These are phyloP conservation scores for Leccinum subgranulosum DNA, from an alignment of 768 basidiomycete species.

Conservation along the genomic window DNA sequence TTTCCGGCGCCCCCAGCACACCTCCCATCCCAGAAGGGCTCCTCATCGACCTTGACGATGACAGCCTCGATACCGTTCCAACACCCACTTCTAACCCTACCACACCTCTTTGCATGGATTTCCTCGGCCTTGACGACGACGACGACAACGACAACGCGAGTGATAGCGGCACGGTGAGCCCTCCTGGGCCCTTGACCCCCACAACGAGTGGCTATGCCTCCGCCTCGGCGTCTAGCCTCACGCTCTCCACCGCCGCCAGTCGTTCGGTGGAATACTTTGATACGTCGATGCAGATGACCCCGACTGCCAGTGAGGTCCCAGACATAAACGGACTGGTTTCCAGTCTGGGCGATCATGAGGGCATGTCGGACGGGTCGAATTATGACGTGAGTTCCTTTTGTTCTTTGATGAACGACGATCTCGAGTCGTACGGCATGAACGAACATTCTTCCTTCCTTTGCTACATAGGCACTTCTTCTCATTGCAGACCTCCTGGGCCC, in stretches of 20 bases:
- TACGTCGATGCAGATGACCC: conserved; percentile 30
- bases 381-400: conserved; percentile 55
- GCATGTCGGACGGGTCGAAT: conserved; percentile 44
- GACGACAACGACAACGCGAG: conserved; percentile 26
- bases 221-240: conserved; percentile 27
- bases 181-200: conserved; percentile 30
- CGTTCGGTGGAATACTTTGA: conserved; percentile 28
- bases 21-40: conserved; percentile 47
- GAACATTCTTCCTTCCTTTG: conserved; percentile 2
- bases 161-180: conserved; percentile 32
- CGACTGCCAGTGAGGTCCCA: conserved; percentile 36
- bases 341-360: conserved; percentile 43
- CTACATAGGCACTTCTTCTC: conserved; percentile 51
- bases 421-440: conserved; percentile 20
- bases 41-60: conserved; percentile 54
- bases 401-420: conserved; percentile 20
- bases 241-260: conserved; percentile 23
- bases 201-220: conserved; percentile 28
- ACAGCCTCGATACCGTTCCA: conserved; percentile 25
- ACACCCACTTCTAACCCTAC: conserved; percentile 7
- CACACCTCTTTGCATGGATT: conserved; percentile 20
- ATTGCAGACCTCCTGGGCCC: conserved; percentile 64
- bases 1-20: conserved; percentile 23
- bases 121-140: conserved; percentile 23
- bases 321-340: conserved; percentile 65